Evolutionary conservation across 495 filamentous ascomycete genomes (phyloP), one percentile per base, ranked within the genome.

Genomic region (Aspergillus nidulans): DNA sequence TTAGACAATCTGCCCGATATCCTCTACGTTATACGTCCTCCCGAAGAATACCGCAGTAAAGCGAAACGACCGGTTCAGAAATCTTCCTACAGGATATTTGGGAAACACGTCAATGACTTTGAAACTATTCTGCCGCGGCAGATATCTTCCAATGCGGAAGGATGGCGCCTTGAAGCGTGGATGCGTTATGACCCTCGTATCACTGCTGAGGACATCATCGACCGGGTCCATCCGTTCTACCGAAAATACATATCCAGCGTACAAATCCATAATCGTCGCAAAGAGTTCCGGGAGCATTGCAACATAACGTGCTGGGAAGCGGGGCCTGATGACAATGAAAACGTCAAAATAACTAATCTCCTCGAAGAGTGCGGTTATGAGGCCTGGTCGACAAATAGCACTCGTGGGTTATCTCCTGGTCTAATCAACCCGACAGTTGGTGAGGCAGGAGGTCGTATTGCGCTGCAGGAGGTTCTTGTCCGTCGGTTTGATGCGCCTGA

Each of bases 121-220:
- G 30, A 34, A 12, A 1, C 15, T 8, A 39, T 58, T 2, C 55
- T 63, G 9, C 63, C 63, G 1, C 20, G 21, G 12, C 59, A 24
- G 1, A 63, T 65, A 24, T 65, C 63, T 4, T 60, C 57, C 38
- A 15, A 49, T 23, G 63, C 61, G 10, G 56, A 59, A 34, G 60
- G 53, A 7, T 65, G 54, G 54, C 50, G 60, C 15, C 52, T 65
- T n/a, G 63, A 65, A 52, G 55, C 63, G 21, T 65, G 63, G 63
- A 23, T 52, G 20, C 57, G 59, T 19, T 57, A 61, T 12, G 63
- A 65, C 28, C 57, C 53, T 36, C 53, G 60, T 15, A 56, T 65
- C n/a, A 58, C 50, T 15, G n/a, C 13, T 0, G 13, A 48, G 12
- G 63, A 65, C n/a, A 65, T 65, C 9, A 49, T 65, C 10, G 63